A percentile compares a stretch with the other conserved stretches of the same genome.
phyloP scores from a whole-genome alignment of 2,329 filamentous ascomycete species.

The Aspergillus alliaceus region DNA sequence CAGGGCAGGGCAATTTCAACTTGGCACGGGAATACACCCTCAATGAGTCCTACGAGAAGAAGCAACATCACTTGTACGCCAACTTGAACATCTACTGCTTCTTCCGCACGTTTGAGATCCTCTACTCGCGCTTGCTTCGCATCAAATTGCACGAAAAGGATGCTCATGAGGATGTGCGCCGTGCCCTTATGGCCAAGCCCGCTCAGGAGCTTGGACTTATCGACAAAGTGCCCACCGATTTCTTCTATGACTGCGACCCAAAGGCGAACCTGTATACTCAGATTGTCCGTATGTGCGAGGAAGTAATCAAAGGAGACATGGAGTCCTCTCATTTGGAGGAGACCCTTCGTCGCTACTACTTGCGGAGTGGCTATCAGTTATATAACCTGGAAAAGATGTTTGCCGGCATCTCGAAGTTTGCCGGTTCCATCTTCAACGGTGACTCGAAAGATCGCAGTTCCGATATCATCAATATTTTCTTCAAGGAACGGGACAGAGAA shows the following conservation, averaged over 20 bases:
- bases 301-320: slow-evolving; percentile 77
- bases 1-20: slow-evolving; percentile 56
- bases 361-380: slow-evolving; percentile 86
- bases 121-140: slow-evolving; percentile 79
- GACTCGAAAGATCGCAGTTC: slow-evolving; percentile 92
- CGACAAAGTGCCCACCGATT: slow-evolving; percentile 71
- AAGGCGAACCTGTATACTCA: slow-evolving; percentile 79
- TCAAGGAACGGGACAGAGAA: slow-evolving; percentile 75
- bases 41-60: slow-evolving; percentile 78
- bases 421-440: slow-evolving; percentile 76
- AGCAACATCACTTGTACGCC: slow-evolving; percentile 84
- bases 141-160: slow-evolving; percentile 77
- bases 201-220: slow-evolving; percentile 81
- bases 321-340: slow-evolving; percentile 87
- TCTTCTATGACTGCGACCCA: slow-evolving; percentile 67
- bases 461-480: slow-evolving; percentile 85
- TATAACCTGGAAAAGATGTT: slow-evolving; percentile 92
- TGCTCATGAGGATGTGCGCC: slow-evolving; percentile 71
- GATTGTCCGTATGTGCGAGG: slow-evolving; percentile 80
- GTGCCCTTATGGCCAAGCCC: slow-evolving; percentile 73
- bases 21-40: slow-evolving; percentile 66
- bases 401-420: slow-evolving; percentile 75
- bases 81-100: slow-evolving; percentile 93
- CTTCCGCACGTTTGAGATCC: slow-evolving; percentile 86
- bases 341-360: slow-evolving; percentile 84